Conservation (phyloP, 306 rosid genomes). For the Inga leiocalycina region DNA sequence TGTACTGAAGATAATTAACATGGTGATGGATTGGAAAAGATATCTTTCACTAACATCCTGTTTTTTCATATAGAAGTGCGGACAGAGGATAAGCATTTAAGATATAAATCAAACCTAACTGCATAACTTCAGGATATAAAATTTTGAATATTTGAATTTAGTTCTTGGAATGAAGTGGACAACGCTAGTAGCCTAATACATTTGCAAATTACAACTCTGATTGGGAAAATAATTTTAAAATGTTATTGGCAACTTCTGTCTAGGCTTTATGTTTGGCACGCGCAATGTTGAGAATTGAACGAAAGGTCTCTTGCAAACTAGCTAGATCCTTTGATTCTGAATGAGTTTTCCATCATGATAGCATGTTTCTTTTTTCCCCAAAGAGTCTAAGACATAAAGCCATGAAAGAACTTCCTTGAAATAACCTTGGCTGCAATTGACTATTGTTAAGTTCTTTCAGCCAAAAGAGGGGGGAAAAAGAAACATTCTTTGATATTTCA, state of each 20-base stretch:
- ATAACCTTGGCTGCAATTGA: neutral
- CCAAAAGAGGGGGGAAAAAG: neutral
- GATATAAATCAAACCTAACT: neutral
- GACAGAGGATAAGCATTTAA: neutral
- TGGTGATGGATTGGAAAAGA: neutral
- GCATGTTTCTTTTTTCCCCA: neutral
- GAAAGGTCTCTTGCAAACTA: neutral
- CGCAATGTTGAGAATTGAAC: neutral
- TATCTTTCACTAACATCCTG: neutral
- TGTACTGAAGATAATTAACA: neutral
- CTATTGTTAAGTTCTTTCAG: neutral
- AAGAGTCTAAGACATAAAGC: neutral
- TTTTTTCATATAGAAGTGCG: neutral
- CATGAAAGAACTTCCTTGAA: conserved; percentile 1
- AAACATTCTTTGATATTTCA: too few species aligned
- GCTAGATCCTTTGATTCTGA: neutral
- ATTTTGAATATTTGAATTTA: neutral
- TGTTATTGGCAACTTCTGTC: conserved; percentile 10
- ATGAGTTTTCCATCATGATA: neutral
- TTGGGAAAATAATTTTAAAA: neutral
- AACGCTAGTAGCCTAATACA: neutral
- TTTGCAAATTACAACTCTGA: neutral
- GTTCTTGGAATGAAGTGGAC: neutral
- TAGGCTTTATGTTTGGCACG: neutral
- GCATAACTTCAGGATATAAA: neutral